Conservation (phyloP, 148 eudicot species). For the Amaranthus hypochondriacus region DNA sequence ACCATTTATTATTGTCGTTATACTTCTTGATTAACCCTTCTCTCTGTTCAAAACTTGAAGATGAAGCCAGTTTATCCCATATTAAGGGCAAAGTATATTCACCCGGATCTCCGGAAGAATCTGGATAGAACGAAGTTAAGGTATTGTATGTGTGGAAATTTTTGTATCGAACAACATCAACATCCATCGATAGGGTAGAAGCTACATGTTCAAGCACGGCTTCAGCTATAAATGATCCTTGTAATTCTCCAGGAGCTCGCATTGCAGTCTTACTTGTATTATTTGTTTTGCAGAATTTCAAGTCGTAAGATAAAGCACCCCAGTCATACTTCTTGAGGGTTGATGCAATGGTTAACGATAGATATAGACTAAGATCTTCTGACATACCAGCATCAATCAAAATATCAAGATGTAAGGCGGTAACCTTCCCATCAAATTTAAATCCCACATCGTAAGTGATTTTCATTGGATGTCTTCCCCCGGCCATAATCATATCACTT, state of each 20-base stretch:
- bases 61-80: constrained; percentile 55
- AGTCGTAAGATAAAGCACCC: constrained; percentile 79
- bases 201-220: constrained; percentile 83
- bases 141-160: constrained; percentile 68
- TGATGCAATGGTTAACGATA: constrained; percentile 44
- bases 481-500: constrained; percentile 89
- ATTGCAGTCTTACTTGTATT: constrained; percentile 66
- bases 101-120: constrained; percentile 41
- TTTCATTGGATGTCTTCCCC: constrained; percentile 98
- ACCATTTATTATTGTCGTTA: constrained; percentile 51
- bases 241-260: constrained; percentile 88
- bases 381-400: constrained; percentile 56
- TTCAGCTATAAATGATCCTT: constrained; percentile 79
- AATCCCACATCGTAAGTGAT: constrained; percentile 76
- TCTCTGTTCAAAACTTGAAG: constrained; percentile 47
- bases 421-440: constrained; percentile 78
- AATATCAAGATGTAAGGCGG: constrained; percentile 67
- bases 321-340: constrained; percentile 69
- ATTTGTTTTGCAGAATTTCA: constrained; percentile 85
- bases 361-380: constrained; percentile 52
- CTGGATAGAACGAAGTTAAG: constrained; percentile 46
- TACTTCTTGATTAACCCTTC: constrained; percentile 33
- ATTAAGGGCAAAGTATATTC: constrained; percentile 78
- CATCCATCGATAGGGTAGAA: constrained; percentile 52
- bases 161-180: constrained; percentile 51